These are phyloP conservation scores for Talaromyces sp. DNA, from an alignment of 2,329 filamentous ascomycete genomes.

Conservation along the genomic window DNA sequence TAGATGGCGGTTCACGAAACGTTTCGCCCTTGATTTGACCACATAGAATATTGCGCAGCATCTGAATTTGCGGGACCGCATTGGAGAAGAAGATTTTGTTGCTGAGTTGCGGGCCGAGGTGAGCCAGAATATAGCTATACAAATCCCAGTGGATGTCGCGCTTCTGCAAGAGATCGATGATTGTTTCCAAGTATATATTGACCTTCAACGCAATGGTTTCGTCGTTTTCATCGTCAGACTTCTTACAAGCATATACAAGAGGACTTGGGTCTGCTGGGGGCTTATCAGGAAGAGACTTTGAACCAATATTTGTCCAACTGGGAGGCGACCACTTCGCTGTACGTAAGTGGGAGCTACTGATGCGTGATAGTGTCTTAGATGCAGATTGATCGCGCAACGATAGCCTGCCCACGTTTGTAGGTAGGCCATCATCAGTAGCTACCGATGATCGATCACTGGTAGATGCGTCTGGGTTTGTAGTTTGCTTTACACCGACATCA, in stretches of 20 bases:
- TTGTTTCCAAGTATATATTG: constrained; percentile 67
- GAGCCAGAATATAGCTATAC: constrained; percentile 83
- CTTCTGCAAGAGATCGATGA: constrained; percentile 64
- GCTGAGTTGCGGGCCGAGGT: constrained; percentile 79
- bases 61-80: constrained; percentile 67
- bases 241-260: constrained; percentile 45
- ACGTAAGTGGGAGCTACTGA: constrained; percentile 27
- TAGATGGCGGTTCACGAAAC: constrained; percentile 74
- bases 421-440: constrained; percentile 29
- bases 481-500: constrained; percentile 42
- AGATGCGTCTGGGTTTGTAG: constrained; percentile 39
- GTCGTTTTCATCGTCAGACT: constrained; percentile 20
- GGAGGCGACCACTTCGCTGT: constrained; percentile 35
- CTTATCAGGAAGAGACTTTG: constrained; percentile 50
- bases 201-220: constrained; percentile 51
- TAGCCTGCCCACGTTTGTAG: constrained; percentile 22
- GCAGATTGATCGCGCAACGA: constrained; percentile 25
- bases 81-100: constrained; percentile 81
- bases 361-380: constrained; percentile 26
- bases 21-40: constrained; percentile 72
- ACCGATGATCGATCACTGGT: constrained; percentile 29
- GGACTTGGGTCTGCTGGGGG: constrained; percentile 45
- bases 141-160: constrained; percentile 81
- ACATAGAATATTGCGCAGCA: constrained; percentile 70
- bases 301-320: constrained; percentile 54